Percentiles rank a stretch among this genome's conserved stretches.
Evolutionary conservation across 768 basidiomycete genomes (phyloP).

Genomic region (Xanthoconium stramineum): DNA sequence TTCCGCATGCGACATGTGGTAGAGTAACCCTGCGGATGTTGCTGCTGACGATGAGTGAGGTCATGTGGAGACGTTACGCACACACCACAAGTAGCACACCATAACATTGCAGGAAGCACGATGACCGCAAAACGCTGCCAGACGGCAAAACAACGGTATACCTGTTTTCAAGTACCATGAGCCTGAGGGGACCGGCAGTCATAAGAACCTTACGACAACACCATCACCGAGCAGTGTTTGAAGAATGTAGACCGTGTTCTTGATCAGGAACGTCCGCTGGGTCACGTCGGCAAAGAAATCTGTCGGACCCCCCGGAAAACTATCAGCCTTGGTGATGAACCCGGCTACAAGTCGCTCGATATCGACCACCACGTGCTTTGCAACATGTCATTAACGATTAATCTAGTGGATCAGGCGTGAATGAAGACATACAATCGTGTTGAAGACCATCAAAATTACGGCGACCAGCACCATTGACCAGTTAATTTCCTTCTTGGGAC

Average conservation of each 20-base stretch:
- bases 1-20: neutral
- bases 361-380: constrained; percentile 24
- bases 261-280: constrained; percentile 30
- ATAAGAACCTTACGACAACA: constrained; percentile 8
- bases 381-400: neutral
- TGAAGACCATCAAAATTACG: constrained; percentile 19
- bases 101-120: constrained; percentile 12
- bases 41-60: constrained; percentile 1
- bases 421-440: constrained; percentile 12
- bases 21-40: constrained; percentile 10
- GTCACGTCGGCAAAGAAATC: constrained; percentile 29
- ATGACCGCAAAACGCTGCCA: constrained; percentile 17
- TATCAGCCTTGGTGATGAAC: constrained; percentile 20
- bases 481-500: constrained; percentile 16
- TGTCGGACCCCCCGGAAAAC: constrained; percentile 23
- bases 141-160: constrained; percentile 24
- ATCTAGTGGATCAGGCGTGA: neutral
- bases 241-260: constrained; percentile 25
- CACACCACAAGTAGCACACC: constrained; percentile 19
- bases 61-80: neutral
- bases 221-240: constrained; percentile 24
- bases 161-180: constrained; percentile 2
- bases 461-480: constrained; percentile 23
- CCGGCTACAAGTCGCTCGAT: constrained; percentile 25
- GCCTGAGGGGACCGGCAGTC: neutral